Conservation (phyloP, 306 rosid genomes). For the Fragaria iinumae region DNA sequence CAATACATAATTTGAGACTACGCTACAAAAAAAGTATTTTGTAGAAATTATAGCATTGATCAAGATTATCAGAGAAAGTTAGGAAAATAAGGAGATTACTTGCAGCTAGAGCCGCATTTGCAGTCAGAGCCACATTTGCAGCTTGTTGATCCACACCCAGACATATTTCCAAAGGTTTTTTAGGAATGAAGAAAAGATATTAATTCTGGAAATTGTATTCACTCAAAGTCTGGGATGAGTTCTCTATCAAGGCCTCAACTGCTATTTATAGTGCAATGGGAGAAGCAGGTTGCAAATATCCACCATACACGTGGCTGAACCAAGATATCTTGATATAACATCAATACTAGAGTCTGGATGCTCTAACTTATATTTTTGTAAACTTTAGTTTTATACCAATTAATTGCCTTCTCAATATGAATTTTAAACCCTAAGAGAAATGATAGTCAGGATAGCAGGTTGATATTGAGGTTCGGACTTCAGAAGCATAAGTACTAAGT, state of each 20-base stretch:
- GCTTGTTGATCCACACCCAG: conserved; percentile 11
- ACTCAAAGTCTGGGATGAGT: conserved; percentile 15
- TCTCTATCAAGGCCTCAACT: not conserved
- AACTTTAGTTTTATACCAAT: not conserved
- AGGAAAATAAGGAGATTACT: conserved; percentile 8
- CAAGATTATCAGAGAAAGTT: not conserved
- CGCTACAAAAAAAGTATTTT: not conserved
- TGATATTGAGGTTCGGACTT: not conserved
- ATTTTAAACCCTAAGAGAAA: not conserved
- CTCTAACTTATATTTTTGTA: not conserved
- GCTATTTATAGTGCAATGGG: conserved; percentile 21
- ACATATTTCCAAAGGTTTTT: conserved; percentile 12
- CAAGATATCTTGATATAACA: not conserved
- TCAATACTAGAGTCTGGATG: not conserved
- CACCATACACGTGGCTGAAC: conserved; percentile 43
- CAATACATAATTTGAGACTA: not conserved
- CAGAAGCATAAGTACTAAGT: not conserved
- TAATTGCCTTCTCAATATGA: not conserved
- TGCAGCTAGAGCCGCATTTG: conserved; percentile 29
- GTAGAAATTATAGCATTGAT: not conserved
- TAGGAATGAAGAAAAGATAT: not conserved
- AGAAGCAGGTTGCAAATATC: conserved; percentile 5
- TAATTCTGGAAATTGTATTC: not conserved
- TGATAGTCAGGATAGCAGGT: not conserved
- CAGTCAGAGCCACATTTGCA: conserved; percentile 24